Base-by-base conservation (phyloP, 306 rosid species). In the Quercus alba region DNA sequence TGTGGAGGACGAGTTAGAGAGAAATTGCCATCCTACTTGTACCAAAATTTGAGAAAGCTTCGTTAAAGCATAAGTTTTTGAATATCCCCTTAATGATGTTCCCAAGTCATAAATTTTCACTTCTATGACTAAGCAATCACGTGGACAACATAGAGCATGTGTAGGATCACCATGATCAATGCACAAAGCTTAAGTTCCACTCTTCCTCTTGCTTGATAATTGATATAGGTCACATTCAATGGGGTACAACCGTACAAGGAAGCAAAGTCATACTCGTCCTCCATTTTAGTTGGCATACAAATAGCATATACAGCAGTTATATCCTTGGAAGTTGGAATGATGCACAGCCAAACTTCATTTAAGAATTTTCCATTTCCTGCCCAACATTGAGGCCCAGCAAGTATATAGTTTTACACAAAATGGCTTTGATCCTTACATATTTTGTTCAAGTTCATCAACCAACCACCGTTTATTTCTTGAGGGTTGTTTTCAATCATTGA, bases 201-300 rank as follows among this genome's bases (percentile, higher is more conserved):
- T 49, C 54, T 54, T 23, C 54, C 31, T 21, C 75, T 66, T 58
- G 41, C 44, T 55, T 70, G 91, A 83, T 33, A 23, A 7, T 55
- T 74, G 91, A 83, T 33, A n/a, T 7, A 35, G 78, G 74, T 71
- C 20, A 21, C 86, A 84, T 63, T 80, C 20, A 80, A 77, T 70
- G 55, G 63, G 59, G 66, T 35, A 67, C 30, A 51, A 41, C 46
- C 5, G 17, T 13, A 49, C 15, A 12, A 49, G 78, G 75, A 76
- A 81, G 74, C 71, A 46, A 72, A 81, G 83, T 58, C 78, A 38
- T 21, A 64, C 74, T 20, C 30, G 52, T 68, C 64, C 59, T 63
- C 73, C 70, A 28, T 55, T 56, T 80, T 2, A 46, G 54, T 30
- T 61, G 56, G 81, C 82, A 57, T 73, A 23, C 56, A 56, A 72